Base-by-base conservation (phyloP, 1,284 basidiomycete species). In the Moesziomyces parantarcticus region DNA sequence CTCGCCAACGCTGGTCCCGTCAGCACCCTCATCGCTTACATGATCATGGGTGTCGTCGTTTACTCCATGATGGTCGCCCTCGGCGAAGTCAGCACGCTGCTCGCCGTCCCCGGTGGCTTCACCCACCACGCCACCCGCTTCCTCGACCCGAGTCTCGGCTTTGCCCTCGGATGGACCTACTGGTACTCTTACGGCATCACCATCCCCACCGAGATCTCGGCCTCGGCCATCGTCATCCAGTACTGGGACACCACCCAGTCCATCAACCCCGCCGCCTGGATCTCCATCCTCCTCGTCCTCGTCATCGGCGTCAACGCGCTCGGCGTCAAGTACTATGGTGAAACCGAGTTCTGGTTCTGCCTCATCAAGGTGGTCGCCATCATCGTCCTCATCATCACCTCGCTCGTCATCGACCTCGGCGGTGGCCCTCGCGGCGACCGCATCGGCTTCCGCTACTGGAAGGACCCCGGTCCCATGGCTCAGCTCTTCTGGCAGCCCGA, bases 101-200 rank as follows among this genome's bases (percentile, higher is more conserved):
- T 92, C 42, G 85, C 85, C 41, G 85, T 88, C 64, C 70, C 86
- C 49, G 90, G 89, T 65, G 89, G 92, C 6, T 92, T 93, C 82
- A 91, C 94, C 82, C 90, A 88, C 50, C 86, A 93, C 41, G 91
- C 92, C 5, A 89, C 89, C 70, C 89, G 91, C 43, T 92, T 92
- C 80, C 90, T 93, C 25, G 89, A 92, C 78, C 89, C 90, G 6
- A 90, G 92, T 3, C 87, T 93, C 62, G 90, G 90, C 1, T 80
- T 82, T 43, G 70, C 79, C 88, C 44, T 83, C 87, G 45, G 90
- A 88, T 59, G 88, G 92, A 16, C 85, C 91, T 89, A 92, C 91
- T 71, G 72, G 68, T 69, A 73, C 47, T 73, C 66, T 1, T 74
- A 71, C 56, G 62, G 82, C 16, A 86, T 87, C 75, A 84, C 91